phyloP scores from a whole-genome alignment of 2,329 filamentous ascomycete genomes.

The Verticillium zaregamsianum region DNA sequence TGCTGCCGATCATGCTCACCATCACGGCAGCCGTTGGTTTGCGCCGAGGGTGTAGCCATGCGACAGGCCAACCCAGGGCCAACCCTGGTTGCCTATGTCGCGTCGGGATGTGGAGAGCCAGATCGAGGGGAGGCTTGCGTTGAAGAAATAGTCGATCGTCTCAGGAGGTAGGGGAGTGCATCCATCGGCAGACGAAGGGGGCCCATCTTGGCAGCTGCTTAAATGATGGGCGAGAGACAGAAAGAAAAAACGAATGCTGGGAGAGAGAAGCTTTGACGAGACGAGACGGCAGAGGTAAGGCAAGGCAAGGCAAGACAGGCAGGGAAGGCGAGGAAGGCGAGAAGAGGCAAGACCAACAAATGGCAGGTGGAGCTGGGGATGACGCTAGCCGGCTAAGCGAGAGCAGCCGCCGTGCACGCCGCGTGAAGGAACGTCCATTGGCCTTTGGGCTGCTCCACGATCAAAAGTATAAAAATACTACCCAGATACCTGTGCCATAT shows the following conservation, averaged over 20 bases:
- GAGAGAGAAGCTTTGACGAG: neutral
- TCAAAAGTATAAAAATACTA: slow-evolving; percentile 15
- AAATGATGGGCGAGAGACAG: neutral
- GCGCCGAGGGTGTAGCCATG: neutral
- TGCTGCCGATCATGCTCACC: neutral
- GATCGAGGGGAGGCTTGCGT: neutral
- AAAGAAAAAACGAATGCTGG: neutral
- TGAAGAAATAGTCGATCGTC: neutral
- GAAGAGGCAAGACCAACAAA: neutral
- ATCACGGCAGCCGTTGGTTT: neutral
- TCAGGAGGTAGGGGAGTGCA: neutral
- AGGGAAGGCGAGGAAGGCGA: neutral
- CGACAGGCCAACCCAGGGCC: neutral
- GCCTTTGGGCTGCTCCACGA: neutral
- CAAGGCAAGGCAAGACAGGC: neutral
- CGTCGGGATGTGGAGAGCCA: neutral
- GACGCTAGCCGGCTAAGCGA: slow-evolving; percentile 3
- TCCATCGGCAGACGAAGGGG: neutral
- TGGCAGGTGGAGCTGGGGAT: slow-evolving; percentile 2
- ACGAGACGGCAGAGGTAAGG: neutral
- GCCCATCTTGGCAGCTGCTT: neutral
- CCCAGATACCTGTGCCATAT: slow-evolving; percentile 7
- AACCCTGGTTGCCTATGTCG: neutral
- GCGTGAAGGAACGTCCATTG: slow-evolving; percentile 3
- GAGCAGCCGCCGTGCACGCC: slow-evolving; percentile 3